Percentiles rank a stretch among this genome's conserved stretches.
Evolutionary conservation across 2,329 filamentous ascomycete genomes (phyloP).

Genomic region (Plectosphaerella sp.): DNA sequence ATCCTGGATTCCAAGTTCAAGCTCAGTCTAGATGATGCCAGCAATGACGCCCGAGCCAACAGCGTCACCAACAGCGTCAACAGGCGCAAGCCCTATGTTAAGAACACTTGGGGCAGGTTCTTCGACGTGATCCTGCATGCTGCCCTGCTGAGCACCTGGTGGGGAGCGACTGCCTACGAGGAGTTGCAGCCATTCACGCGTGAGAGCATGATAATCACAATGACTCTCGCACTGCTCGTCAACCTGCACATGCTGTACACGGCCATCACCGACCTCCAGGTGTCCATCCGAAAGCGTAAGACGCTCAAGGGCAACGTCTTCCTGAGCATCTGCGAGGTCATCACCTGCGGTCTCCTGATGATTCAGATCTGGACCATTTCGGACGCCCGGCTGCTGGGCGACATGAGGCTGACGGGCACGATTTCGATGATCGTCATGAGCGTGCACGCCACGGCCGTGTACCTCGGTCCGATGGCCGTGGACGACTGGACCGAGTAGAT

Average conservation of each 20-base stretch:
- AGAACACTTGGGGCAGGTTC: constrained; percentile 2
- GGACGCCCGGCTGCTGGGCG: neutral
- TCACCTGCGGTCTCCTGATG: neutral
- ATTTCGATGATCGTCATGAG: neutral
- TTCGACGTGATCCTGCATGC: constrained; percentile 4
- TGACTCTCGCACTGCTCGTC: neutral
- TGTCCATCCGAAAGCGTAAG: neutral
- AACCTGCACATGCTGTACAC: neutral
- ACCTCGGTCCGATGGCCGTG: too few relatives aligned
- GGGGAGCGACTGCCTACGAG: neutral
- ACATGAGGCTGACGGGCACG: neutral
- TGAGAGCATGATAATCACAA: neutral
- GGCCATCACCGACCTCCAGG: neutral
- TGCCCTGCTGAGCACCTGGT: neutral
- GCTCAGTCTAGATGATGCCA: constrained; percentile 24
- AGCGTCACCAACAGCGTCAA: neutral
- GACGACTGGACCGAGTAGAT: too few relatives aligned
- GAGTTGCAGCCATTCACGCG: neutral
- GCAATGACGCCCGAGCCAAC: neutral
- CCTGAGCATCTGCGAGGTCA: neutral
- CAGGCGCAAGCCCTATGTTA: neutral
- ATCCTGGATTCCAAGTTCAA: constrained; percentile 39
- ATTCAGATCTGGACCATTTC: neutral
- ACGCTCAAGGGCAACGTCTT: neutral
- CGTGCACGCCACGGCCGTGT: neutral